A percentile compares a stretch with the other conserved stretches of the same genome.
Conservation (phyloP, 2,329 filamentous ascomycete species). For the Cylindrodendrum hubeiense region DNA sequence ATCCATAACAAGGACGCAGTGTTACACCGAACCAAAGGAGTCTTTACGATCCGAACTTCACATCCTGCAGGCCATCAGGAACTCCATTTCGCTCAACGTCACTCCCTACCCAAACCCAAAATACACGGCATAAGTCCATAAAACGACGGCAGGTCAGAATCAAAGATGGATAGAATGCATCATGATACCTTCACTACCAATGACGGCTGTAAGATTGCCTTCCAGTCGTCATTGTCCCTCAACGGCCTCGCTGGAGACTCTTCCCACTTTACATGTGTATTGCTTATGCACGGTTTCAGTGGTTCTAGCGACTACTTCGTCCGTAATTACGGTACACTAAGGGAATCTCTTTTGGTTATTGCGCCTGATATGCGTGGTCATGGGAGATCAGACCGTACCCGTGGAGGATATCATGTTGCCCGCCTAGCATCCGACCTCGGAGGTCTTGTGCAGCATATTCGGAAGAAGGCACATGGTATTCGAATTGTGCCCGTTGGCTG, state of each 20-base stretch:
- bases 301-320: conserved; percentile 44
- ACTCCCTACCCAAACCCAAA: neutral
- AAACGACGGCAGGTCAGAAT: neutral
- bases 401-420: conserved; percentile 43
- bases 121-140: neutral
- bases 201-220: conserved; percentile 41
- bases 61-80: neutral
- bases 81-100: neutral
- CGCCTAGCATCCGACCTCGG: conserved; percentile 41
- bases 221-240: conserved; percentile 39
- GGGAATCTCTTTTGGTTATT: conserved; percentile 38
- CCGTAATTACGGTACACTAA: conserved; percentile 36
- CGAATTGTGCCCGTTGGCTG: conserved; percentile 42
- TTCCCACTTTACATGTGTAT: conserved; percentile 31
- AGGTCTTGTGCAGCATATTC: conserved; percentile 35
- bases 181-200: conserved; percentile 34
- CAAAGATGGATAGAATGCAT: conserved; percentile 28
- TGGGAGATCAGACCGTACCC: conserved; percentile 37
- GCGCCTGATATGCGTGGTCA: conserved; percentile 46
- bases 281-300: conserved; percentile 47
- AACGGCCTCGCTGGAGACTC: conserved; percentile 8
- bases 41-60: neutral
- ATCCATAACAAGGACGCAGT: neutral
- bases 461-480: conserved; percentile 30
- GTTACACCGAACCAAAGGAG: neutral